Conservation (phyloP, 2,329 filamentous ascomycete species). For the Pseudofabraea citricarpa region DNA sequence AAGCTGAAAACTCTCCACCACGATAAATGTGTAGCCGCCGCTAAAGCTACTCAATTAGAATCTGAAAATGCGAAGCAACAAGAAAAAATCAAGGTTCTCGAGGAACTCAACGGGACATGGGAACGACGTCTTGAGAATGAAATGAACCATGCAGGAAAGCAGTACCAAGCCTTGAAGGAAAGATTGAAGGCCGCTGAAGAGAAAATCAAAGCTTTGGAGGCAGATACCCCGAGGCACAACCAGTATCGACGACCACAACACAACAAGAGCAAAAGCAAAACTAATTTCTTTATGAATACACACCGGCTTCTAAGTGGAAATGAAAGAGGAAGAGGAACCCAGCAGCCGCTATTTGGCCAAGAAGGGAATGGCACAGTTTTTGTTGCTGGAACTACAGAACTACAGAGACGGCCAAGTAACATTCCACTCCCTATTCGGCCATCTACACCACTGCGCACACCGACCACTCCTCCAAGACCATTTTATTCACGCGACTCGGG, state of each 20-base stretch:
- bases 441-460: conserved; percentile 11
- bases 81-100: conserved; percentile 14
- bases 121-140: conserved; percentile 16
- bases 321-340: background rate
- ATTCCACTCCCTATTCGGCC: conserved; percentile 10
- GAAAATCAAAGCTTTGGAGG: conserved; percentile 8
- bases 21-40: conserved; percentile 1
- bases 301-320: background rate
- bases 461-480: background rate
- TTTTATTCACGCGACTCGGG: conserved; percentile 4
- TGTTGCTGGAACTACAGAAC: background rate
- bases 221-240: conserved; percentile 2
- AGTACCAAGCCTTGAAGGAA: conserved; percentile 15
- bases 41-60: conserved; percentile 7
- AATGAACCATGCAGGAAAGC: conserved; percentile 15
- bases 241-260: conserved; percentile 3
- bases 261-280: conserved; percentile 7
- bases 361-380: background rate
- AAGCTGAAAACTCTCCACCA: conserved; percentile 14
- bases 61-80: conserved; percentile 9
- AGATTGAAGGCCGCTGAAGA: conserved; percentile 14
- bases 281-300: background rate
- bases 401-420: conserved; percentile 2
- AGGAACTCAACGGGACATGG: conserved; percentile 12
- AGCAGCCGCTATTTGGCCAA: background rate